These are phyloP conservation scores for Pseudognaphalium luteoalbum DNA, from an alignment of 129 eudicot species.

Conservation along the genomic window DNA sequence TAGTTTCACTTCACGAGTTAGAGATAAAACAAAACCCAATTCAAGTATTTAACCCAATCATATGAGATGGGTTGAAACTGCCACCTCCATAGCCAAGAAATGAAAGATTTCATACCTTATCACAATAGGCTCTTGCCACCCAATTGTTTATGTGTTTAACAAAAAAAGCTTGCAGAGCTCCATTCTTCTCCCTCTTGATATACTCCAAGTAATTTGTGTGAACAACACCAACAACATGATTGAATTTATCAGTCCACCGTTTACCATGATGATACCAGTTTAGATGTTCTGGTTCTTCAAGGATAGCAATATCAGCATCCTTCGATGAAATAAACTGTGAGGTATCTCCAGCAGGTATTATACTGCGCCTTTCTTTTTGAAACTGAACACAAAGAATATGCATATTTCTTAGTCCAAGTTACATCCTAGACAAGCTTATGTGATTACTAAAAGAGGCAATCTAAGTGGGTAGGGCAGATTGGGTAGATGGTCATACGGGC, in stretches of 20 bases:
- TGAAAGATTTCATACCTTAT: conserved; percentile 55
- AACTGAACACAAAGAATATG: conserved; percentile 48
- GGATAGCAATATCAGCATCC: conserved; percentile 92
- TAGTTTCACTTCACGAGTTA: not conserved
- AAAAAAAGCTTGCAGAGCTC: conserved; percentile 88
- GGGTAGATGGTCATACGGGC: not conserved
- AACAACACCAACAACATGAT: conserved; percentile 97
- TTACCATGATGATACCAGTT: conserved; percentile 98
- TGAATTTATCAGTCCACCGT: conserved; percentile 97
- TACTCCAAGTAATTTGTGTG: conserved; percentile 97
- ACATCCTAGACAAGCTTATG: conserved; percentile 15
- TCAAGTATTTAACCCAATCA: not conserved
- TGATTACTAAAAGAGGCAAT: not conserved
- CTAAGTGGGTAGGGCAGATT: not conserved
- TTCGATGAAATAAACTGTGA: conserved; percentile 78
- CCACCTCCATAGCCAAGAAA: not conserved
- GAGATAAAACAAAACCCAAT: not conserved
- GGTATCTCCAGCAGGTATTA: conserved; percentile 95
- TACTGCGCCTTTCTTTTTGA: conserved; percentile 85
- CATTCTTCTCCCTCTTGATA: conserved; percentile 90
- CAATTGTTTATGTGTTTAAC: conserved; percentile 88
- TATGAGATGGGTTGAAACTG: not conserved
- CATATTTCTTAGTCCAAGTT: not conserved
- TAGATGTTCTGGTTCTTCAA: conserved; percentile 96
- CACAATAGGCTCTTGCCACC: conserved; percentile 81